phyloP scores from a whole-genome alignment of 108 stramenopile species.

The Fragilariopsis cylindrus region DNA sequence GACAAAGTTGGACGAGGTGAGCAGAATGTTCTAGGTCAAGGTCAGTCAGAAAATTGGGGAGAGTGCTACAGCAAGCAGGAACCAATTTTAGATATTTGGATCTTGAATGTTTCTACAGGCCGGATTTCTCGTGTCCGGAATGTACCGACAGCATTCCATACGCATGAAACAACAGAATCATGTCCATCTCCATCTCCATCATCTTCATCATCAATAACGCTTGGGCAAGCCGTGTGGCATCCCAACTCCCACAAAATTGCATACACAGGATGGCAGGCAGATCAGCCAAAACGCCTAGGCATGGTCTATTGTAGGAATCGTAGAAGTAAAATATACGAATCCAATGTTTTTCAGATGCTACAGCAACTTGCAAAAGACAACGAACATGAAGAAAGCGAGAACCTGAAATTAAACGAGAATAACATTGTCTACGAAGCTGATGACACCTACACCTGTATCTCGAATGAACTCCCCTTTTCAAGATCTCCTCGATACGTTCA shows the following conservation, averaged over 20 bases:
- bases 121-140: conserved; percentile 55
- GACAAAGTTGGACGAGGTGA: conserved; percentile 42
- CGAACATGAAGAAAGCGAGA: not conserved
- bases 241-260: conserved; percentile 57
- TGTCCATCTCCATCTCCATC: not conserved
- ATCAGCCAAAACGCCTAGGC: conserved; percentile 75
- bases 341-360: conserved; percentile 48
- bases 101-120: conserved; percentile 56
- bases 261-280: conserved; percentile 81
- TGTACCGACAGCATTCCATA: conserved; percentile 43
- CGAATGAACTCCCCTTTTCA: conserved; percentile 22
- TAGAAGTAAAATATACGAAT: conserved; percentile 61
- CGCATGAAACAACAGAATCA: not conserved
- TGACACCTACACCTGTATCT: conserved; percentile 1
- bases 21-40: conserved; percentile 64
- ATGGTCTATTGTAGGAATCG: conserved; percentile 75
- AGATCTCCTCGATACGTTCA: conserved; percentile 57
- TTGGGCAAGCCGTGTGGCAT: conserved; percentile 65
- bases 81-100: conserved; percentile 59
- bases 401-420: not conserved
- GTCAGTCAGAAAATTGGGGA: conserved; percentile 76
- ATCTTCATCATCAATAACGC: conserved; percentile 28
- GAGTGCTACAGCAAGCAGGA: conserved; percentile 60
- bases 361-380: conserved; percentile 16
- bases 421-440: conserved; percentile 4